phyloP scores from a whole-genome alignment of 78 protist species.

The Mastigamoeba balamuthi region DNA sequence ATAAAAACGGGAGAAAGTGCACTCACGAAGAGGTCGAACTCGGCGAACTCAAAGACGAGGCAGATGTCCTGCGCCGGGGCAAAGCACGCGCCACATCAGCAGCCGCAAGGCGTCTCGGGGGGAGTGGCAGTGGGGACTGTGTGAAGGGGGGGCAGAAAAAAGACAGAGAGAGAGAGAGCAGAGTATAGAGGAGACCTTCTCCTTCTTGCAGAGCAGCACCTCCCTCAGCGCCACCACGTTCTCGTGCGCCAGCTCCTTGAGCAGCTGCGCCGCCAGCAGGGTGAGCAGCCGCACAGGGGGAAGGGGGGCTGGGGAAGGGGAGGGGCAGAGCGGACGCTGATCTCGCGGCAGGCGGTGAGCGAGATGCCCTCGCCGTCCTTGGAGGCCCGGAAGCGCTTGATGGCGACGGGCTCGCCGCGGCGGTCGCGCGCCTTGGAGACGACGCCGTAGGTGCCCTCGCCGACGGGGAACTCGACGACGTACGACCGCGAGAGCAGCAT shows the following conservation, averaged over 20 bases:
- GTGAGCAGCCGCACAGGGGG: neutral
- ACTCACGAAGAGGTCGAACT: slow-evolving; percentile 56
- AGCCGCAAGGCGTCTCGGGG: no score
- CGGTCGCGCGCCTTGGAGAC: slow-evolving; percentile 51
- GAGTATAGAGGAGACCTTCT: no score
- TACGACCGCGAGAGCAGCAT: slow-evolving; percentile 6
- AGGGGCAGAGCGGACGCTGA: slow-evolving; percentile 18
- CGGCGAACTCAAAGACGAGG: slow-evolving; percentile 72
- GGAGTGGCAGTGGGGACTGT: no score
- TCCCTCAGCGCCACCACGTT: slow-evolving; percentile 40
- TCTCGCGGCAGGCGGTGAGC: slow-evolving; percentile 52
- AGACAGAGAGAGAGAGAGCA: no score
- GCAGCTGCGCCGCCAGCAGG: slow-evolving; percentile 9
- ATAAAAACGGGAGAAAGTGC: neutral
- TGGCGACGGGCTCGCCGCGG: slow-evolving; percentile 22
- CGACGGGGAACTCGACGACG: slow-evolving; percentile 24
- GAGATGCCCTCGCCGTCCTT: slow-evolving; percentile 61
- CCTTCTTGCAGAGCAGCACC: slow-evolving; percentile 15
- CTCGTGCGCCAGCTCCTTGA: slow-evolving; percentile 49
- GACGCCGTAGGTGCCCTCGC: slow-evolving; percentile 62
- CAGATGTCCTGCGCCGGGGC: no score
- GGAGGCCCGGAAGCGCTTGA: slow-evolving; percentile 36
- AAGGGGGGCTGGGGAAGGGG: neutral
- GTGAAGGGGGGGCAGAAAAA: no score
- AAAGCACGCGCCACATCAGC: no score